Percentiles rank a stretch among this genome's conserved stretches.
phyloP scores from a whole-genome alignment of 306 rosid species.

The Rosa persica region DNA sequence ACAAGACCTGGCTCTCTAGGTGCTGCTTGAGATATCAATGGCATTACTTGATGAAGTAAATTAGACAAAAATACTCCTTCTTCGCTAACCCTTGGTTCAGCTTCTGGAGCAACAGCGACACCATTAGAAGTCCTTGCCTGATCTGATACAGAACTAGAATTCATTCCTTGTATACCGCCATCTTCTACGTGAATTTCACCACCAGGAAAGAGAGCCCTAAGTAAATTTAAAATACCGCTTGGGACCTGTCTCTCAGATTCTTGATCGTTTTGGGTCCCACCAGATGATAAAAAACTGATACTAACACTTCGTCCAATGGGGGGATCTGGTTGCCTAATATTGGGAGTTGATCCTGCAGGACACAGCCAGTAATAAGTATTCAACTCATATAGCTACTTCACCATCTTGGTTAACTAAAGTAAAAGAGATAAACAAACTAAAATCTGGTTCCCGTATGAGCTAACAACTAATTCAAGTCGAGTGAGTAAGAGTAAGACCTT shows the following conservation, averaged over 20 bases:
- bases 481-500: background rate
- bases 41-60: conserved; percentile 79
- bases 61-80: conserved; percentile 84
- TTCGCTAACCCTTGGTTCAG: conserved; percentile 61
- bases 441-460: conserved; percentile 5
- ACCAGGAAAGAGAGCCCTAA: conserved; percentile 73
- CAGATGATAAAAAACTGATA: conserved; percentile 67
- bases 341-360: conserved; percentile 56
- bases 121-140: conserved; percentile 52
- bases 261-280: conserved; percentile 59
- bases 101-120: conserved; percentile 44
- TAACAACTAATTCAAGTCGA: background rate
- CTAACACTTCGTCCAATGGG: conserved; percentile 54
- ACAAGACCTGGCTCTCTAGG: conserved; percentile 36
- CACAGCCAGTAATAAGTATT: conserved; percentile 18
- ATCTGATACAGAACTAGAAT: conserved; percentile 40
- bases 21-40: conserved; percentile 60
- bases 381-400: conserved; percentile 3
- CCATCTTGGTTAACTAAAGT: background rate
- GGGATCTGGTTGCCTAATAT: conserved; percentile 44
- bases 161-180: conserved; percentile 53
- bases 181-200: conserved; percentile 89
- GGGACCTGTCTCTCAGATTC: conserved; percentile 82
- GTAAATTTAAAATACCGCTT: conserved; percentile 50
- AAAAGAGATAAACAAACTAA: background rate